Conservation (phyloP, 75 land plant genomes). For the Ceratopteris richardii region DNA sequence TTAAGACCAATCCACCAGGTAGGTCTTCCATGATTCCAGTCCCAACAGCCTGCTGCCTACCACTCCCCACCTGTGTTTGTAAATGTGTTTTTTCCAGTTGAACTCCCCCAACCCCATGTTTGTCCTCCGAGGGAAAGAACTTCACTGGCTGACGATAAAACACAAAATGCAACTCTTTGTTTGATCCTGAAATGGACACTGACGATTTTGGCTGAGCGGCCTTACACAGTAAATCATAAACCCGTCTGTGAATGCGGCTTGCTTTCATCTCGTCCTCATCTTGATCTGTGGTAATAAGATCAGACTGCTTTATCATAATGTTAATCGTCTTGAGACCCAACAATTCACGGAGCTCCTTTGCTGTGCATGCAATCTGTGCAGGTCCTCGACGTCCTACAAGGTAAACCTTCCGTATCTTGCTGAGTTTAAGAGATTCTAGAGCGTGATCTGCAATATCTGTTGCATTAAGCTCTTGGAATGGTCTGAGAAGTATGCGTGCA, state of each 20-base stretch:
- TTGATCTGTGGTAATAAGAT: constrained; percentile 38
- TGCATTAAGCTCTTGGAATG: constrained; percentile 47
- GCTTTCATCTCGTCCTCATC: constrained; percentile 86
- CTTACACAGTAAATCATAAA: constrained; percentile 81
- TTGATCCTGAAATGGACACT: constrained; percentile 17
- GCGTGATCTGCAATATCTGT: constrained; percentile 96
- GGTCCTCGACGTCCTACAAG: constrained; percentile 96
- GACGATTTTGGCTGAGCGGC: constrained; percentile 42
- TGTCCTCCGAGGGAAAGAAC: constrained; percentile 44
- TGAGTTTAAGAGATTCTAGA: constrained; percentile 48
- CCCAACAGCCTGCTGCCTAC: constrained; percentile 59
- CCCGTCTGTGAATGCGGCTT: constrained; percentile 64
- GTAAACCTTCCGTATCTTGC: constrained; percentile 81
- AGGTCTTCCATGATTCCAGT: constrained; percentile 70
- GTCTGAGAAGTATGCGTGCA: constrained; percentile 78
- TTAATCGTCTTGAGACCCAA: constrained; percentile 64
- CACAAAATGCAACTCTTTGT: constrained; percentile 71
- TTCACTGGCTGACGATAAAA: constrained; percentile 67
- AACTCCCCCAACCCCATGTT: constrained; percentile 44
- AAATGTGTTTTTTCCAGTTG: constrained; percentile 72
- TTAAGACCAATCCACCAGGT: constrained; percentile 62
- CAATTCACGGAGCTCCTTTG: constrained; percentile 93
- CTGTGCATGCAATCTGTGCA: constrained; percentile 95
- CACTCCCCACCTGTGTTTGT: constrained; percentile 33
- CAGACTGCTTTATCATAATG: constrained; percentile 53